These are phyloP conservation scores for Penicillium nucicola DNA, from an alignment of 495 filamentous ascomycete genomes.

Conservation along the genomic window DNA sequence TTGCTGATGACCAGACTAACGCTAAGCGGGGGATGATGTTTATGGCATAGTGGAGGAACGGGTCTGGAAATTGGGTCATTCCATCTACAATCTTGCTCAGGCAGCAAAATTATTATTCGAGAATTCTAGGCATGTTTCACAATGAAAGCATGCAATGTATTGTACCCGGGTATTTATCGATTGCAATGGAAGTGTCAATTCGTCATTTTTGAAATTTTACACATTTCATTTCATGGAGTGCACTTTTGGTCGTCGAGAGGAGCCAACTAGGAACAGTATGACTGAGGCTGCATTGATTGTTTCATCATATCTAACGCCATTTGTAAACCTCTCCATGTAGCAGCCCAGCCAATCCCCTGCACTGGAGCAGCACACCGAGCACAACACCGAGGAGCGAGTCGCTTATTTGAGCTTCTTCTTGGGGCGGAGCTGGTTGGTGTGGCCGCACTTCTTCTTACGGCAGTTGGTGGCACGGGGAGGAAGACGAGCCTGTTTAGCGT, in stretches of 20 bases:
- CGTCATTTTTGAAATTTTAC: conserved; percentile 36
- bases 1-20: conserved; percentile 25
- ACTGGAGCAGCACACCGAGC: conserved; percentile 43
- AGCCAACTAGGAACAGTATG: conserved; percentile 42
- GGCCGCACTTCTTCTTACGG: conserved; percentile 99
- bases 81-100: conserved; percentile 17
- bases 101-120: conserved; percentile 16
- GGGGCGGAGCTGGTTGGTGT: conserved; percentile 99
- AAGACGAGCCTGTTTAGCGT: conserved; percentile 70
- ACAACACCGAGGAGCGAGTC: conserved; percentile 41
- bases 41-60: conserved; percentile 10
- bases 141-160: conserved; percentile 14
- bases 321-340: conserved; percentile 41
- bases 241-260: conserved; percentile 37
- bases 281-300: conserved; percentile 42
- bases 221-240: conserved; percentile 41
- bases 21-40: conserved; percentile 34
- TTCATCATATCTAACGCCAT: conserved; percentile 49
- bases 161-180: conserved; percentile 15
- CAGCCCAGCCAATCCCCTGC: conserved; percentile 37
- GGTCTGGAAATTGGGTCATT: conserved; percentile 2
- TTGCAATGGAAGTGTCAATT: conserved; percentile 10
- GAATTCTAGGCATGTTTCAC: conserved; percentile 7
- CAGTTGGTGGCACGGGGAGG: conserved; percentile 99
- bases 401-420: conserved; percentile 99